A percentile compares a stretch with the other conserved stretches of the same genome.
Evolutionary conservation across 2,329 filamentous ascomycete species (phyloP).

Genomic region (Curvularia spicifera): DNA sequence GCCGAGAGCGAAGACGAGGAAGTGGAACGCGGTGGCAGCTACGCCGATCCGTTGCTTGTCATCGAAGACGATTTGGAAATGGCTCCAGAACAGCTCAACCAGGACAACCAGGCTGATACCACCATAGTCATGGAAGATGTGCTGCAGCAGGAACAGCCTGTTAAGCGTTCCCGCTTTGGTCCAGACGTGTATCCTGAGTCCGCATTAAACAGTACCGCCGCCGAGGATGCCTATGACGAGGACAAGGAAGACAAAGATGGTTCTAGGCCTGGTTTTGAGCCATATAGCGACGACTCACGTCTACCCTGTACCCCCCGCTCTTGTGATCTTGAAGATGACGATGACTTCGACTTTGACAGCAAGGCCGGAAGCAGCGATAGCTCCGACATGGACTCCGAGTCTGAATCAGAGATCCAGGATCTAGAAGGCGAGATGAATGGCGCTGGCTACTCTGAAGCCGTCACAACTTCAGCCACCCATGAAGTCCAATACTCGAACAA

Average conservation of each 20-base stretch:
- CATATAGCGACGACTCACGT: neutral
- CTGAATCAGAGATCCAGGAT: conserved; percentile 12
- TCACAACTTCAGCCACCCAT: conserved; percentile 1
- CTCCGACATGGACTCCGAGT: conserved; percentile 13
- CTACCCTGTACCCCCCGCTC: neutral
- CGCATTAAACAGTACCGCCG: conserved; percentile 4
- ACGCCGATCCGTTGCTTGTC: conserved; percentile 39
- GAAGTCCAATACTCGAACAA: neutral
- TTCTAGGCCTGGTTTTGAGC: neutral
- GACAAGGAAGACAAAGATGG: neutral
- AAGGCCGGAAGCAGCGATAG: conserved; percentile 18
- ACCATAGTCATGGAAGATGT: conserved; percentile 20
- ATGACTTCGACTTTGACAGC: conserved; percentile 18
- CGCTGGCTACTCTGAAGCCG: neutral
- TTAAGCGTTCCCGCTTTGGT: neutral
- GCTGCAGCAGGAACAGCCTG: conserved; percentile 8
- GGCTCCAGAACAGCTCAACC: conserved; percentile 11
- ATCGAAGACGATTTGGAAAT: conserved; percentile 41
- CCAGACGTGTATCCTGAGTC: conserved; percentile 11
- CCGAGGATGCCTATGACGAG: conserved; percentile 12
- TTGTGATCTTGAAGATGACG: conserved; percentile 11
- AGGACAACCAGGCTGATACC: conserved; percentile 13
- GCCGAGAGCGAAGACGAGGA: conserved; percentile 41
- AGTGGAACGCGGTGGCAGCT: conserved; percentile 27
- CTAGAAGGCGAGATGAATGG: conserved; percentile 14